Percentiles rank a stretch among this genome's conserved stretches.
phyloP scores from a whole-genome alignment of 1,284 basidiomycete genomes.

The Cutaneotrichosporon sp. region DNA sequence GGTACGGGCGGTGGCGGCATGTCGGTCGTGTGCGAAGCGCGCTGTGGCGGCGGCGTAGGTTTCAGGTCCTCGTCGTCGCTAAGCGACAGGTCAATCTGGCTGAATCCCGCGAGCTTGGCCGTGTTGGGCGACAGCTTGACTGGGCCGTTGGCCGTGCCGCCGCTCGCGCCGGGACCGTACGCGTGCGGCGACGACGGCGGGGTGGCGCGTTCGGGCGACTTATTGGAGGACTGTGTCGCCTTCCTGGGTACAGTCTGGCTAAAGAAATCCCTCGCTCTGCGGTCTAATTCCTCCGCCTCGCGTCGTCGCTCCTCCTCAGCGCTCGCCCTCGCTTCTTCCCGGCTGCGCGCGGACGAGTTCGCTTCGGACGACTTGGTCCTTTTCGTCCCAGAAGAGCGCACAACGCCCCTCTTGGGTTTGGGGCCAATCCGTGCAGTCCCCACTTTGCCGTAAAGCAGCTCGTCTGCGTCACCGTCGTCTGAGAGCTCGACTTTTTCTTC shows the following conservation, averaged over 20 bases:
- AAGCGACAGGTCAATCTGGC: constrained; percentile 35
- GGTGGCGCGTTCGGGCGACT: background rate
- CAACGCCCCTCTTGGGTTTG: background rate
- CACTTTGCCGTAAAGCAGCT: constrained; percentile 7
- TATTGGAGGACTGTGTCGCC: constrained; percentile 3
- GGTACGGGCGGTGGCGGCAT: constrained; percentile 14
- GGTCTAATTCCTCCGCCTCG: constrained; percentile 13
- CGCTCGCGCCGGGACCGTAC: background rate
- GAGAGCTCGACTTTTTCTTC: constrained; percentile 2
- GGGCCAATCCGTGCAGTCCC: background rate
- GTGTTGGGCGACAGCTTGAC: constrained; percentile 26
- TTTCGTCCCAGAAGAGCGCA: constrained; percentile 3
- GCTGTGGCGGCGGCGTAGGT: background rate
- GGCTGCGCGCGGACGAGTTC: background rate
- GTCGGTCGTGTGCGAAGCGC: background rate
- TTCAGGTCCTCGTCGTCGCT: constrained; percentile 7
- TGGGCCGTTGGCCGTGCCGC: background rate
- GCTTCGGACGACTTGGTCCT: constrained; percentile 1
- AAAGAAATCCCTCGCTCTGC: constrained; percentile 38
- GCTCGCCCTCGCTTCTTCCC: constrained; percentile 1
- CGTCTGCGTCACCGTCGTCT: constrained; percentile 16
- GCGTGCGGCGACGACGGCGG: constrained; percentile 2
- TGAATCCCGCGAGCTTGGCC: constrained; percentile 40
- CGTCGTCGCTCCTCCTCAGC: constrained; percentile 2
- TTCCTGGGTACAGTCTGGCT: constrained; percentile 14